phyloP scores from a whole-genome alignment of 2,329 filamentous ascomycete genomes.

The Hirsutella minnesotensis region DNA sequence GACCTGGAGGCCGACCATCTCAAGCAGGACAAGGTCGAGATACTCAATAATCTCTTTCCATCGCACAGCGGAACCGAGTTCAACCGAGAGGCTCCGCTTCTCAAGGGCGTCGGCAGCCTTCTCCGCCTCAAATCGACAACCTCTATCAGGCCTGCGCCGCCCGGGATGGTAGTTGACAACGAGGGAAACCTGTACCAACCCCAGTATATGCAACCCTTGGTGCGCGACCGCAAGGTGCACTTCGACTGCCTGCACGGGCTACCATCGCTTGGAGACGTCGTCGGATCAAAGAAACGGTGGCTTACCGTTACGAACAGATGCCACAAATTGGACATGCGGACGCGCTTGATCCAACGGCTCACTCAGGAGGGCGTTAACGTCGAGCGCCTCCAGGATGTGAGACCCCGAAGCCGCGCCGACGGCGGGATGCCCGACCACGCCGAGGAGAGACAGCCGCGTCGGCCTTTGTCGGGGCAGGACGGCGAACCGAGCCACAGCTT shows the following conservation, averaged over 20 bases:
- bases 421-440: constrained; percentile 9
- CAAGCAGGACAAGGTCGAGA: constrained; percentile 8
- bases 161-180: constrained; percentile 2
- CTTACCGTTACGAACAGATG: constrained; percentile 3
- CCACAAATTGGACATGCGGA: constrained; percentile 11
- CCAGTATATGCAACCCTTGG: constrained; percentile 2
- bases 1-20: constrained; percentile 19
- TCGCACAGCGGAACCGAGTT: constrained; percentile 13
- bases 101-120: constrained; percentile 7
- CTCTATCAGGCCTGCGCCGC: constrained; percentile 3
- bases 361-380: not conserved
- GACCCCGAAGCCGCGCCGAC: constrained; percentile 1
- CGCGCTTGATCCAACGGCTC: constrained; percentile 4
- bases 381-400: not conserved
- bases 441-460: constrained; percentile 9
- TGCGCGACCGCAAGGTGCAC: constrained; percentile 15
- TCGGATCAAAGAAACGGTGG: constrained; percentile 1
- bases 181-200: constrained; percentile 7
- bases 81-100: constrained; percentile 20
- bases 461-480: not conserved
- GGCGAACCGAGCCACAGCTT: not conserved
- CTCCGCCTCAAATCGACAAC: constrained; percentile 10
- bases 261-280: constrained; percentile 12
- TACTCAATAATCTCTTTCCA: constrained; percentile 13
- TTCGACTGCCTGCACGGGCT: constrained; percentile 18